Percentiles rank a stretch among this genome's conserved stretches.
Evolutionary conservation across 371 early-diverging fungal species (phyloP).

Genomic region (Phascolomyces articulosus): DNA sequence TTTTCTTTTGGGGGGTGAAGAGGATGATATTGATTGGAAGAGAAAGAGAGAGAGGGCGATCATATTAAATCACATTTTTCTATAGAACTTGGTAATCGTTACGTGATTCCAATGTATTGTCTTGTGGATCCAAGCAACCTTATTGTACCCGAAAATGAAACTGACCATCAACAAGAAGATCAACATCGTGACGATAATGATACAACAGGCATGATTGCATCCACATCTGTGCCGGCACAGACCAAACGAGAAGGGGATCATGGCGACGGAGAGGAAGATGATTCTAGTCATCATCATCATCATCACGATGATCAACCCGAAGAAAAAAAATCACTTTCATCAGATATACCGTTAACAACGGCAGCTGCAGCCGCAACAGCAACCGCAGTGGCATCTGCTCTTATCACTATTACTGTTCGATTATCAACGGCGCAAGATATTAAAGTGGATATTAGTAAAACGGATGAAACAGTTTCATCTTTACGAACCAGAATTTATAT

Average conservation of each 20-base stretch:
- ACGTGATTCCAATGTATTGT: conserved; percentile 69
- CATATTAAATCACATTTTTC: no score
- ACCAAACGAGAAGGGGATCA: conserved; percentile 7
- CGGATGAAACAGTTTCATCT: conserved; percentile 33
- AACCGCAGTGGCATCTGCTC: conserved; percentile 8
- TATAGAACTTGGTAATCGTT: conserved; percentile 68
- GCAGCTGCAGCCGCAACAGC: not conserved
- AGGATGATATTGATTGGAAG: no score
- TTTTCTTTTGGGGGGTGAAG: no score
- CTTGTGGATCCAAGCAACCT: conserved; percentile 66
- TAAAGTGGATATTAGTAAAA: conserved; percentile 21
- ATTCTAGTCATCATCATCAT: conserved; percentile 6
- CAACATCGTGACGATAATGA: conserved; percentile 8
- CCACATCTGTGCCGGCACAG: conserved; percentile 7
- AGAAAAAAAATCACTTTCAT: conserved; percentile 9
- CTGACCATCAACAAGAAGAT: no score
- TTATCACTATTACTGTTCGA: conserved; percentile 31
- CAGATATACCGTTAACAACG: not conserved
- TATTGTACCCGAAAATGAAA: conserved; percentile 14
- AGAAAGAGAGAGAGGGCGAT: not conserved
- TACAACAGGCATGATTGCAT: conserved; percentile 7
- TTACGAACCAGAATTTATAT: conserved; percentile 31
- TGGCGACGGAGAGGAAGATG: conserved; percentile 6
- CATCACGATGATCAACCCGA: not conserved
- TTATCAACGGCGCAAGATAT: conserved; percentile 40